Evolutionary conservation across 139 green algal genomes (phyloP).

Genomic region (Mesostigma viride): DNA sequence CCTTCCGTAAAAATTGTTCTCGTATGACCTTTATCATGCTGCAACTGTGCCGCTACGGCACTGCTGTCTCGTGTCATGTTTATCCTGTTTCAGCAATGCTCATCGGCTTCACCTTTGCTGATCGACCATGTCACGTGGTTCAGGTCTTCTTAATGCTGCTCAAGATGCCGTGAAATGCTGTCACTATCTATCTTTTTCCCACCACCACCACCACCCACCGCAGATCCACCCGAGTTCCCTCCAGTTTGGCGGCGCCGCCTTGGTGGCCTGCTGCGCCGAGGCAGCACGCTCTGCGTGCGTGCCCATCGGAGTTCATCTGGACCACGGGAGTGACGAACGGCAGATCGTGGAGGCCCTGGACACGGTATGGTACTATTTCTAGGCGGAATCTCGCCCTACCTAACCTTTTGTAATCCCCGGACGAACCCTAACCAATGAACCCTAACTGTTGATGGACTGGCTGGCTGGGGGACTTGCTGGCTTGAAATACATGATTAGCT

Average conservation of each 20-base stretch:
- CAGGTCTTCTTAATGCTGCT: not conserved
- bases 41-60: not conserved
- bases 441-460: no score
- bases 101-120: no score
- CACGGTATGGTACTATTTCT: conserved; percentile 3
- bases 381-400: no score
- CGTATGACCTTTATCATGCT: not conserved
- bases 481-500: no score
- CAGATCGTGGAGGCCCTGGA: conserved; percentile 14
- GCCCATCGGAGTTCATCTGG: conserved; percentile 26
- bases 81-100: no score
- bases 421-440: no score
- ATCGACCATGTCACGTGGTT: not conserved
- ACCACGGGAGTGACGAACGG: conserved; percentile 18
- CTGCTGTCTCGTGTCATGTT: not conserved
- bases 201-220: not conserved
- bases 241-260: conserved; percentile 4
- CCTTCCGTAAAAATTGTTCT: not conserved
- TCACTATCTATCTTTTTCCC: not conserved
- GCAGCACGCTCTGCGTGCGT: conserved; percentile 18
- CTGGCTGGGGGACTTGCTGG: no score
- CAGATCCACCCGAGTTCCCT: conserved; percentile 27
- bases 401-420: no score
- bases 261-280: not conserved
- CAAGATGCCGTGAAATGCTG: not conserved